These are phyloP conservation scores for Yarrowia bubula DNA, from an alignment of 805 yeast species.

Conservation along the genomic window DNA sequence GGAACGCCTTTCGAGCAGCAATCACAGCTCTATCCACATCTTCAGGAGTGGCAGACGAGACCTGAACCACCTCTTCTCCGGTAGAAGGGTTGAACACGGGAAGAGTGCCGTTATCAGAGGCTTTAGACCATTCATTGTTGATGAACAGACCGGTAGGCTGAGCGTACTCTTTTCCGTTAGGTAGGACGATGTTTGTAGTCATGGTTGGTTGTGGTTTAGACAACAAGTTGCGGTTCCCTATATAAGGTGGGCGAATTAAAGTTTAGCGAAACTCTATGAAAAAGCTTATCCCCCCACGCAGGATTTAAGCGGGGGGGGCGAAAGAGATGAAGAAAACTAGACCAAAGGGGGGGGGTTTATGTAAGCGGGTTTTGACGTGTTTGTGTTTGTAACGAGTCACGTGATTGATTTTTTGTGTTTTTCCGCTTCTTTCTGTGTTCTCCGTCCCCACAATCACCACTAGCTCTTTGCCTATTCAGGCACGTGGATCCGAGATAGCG, in stretches of 20 bases:
- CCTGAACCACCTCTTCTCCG: slow-evolving; percentile 59
- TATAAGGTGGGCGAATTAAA: background rate
- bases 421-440: no score
- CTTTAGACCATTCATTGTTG: slow-evolving; percentile 71
- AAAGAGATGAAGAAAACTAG: no score
- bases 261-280: background rate
- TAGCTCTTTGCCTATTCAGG: slow-evolving; percentile 6
- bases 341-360: no score
- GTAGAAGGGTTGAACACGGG: slow-evolving; percentile 44
- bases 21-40: slow-evolving; percentile 80
- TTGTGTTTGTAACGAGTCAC: no score
- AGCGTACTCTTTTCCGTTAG: slow-evolving; percentile 62
- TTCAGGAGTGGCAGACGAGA: slow-evolving; percentile 70
- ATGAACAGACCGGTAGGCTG: slow-evolving; percentile 91
- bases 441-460: background rate
- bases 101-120: slow-evolving; percentile 50
- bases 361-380: no score
- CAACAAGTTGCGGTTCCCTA: background rate
- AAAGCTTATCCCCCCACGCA: background rate
- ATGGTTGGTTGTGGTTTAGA: slow-evolving; percentile 29
- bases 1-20: slow-evolving; percentile 78
- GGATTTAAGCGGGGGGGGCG: no score
- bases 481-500: slow-evolving; percentile 21
- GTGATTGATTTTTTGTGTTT: no score
- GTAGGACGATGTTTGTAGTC: slow-evolving; percentile 50